Evolutionary conservation across 2,329 filamentous ascomycete genomes (phyloP), one percentile per base, ranked within the genome.

Genomic region (Talaromyces sp.): DNA sequence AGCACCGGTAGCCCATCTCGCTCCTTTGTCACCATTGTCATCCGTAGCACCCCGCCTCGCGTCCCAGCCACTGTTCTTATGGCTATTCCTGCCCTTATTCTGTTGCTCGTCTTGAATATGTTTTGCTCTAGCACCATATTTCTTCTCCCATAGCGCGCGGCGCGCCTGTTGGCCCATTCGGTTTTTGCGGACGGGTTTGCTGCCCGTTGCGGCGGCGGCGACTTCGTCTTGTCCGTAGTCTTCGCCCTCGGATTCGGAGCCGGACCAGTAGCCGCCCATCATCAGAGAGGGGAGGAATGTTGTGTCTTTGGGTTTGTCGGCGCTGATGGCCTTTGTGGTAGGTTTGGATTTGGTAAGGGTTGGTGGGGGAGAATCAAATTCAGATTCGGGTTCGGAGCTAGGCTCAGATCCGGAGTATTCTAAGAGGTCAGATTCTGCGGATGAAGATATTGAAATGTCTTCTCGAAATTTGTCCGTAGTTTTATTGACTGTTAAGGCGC

Each of bases 191-290:
- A 37, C 79, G 71, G 66, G 68, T 7, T 67, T 68, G 9, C 50
- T 23, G 18, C 62, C 69, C 5, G 69, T 79, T 28, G 82, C 75
- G 31, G 81, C 79, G 7, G 69, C 79, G 23, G 82, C 75, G 35
- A 81, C 79, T 2, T 83, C 82, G 4, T 80, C 74, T 35, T 61
- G 48, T 33, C 3, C 3, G 28, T 28, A 28, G 28, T 44, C 48
- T 7, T 54, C 59, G 14, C 35, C 35, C 59, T 80, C 82, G 0
- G 81, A 82, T 65, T 86, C 85, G 5, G 83, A 84, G 46, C 84
- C 86, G n/a, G 85, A 86, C 71, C 83, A 82, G 73, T 88, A 88
- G 42, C 84, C 84, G 16, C 81, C 84, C 72, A 86, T 82, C 72
- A 85, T 82, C 11, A 88, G 79, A 1, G 84, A 85, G 0, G 86